Evolutionary conservation across 305 asterid species (phyloP), one percentile per base, ranked within the genome.

Genomic region (Ilex paraguariensis): DNA sequence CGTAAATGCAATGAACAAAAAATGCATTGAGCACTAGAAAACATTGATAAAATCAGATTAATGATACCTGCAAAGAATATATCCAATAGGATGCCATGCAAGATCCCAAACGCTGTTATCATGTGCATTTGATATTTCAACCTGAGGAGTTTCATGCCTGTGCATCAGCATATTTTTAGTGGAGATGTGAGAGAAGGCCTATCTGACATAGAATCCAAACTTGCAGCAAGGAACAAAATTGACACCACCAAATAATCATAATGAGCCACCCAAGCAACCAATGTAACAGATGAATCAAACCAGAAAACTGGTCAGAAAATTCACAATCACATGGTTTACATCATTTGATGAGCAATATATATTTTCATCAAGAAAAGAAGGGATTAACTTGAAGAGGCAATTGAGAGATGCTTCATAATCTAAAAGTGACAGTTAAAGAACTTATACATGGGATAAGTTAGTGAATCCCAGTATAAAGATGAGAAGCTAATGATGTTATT

Each of bases 61-160:
- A 36, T 57, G 50, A 17, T 64, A 91, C 98, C 98, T 92, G 97
- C 96, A 88, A 67, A 94, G 95, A 65, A 94, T 83, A 75, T 94
- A 88, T 49, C 99, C 99, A 44, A 84, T 90, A 36, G 99, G 99
- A 86, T 94, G 99, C 99, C 99, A 94, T 44, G 99, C 95, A 66
- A 94, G 97, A 75, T 88, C 99, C 92, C 95, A 94, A n/a, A 94
- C 97, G 75, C 99, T 84, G 75, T 78, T 88, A 72, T 94, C 99
- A 77, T 94, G 99, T 50, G 95, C 99, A 75, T 82, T 88, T 66
- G 81, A 74, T 61, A 94, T 86, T 86, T 94, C 97, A 70, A 88
- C 84, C 80, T 94, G 99, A 31, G 99, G 99, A 64, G 81, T 82
- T 70, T 94, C 99, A 65, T 94, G 92, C 93, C 98, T 92, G 95